Evolutionary conservation across 2,329 filamentous ascomycete species (phyloP).

Genomic region (Fusarium sacchari): DNA sequence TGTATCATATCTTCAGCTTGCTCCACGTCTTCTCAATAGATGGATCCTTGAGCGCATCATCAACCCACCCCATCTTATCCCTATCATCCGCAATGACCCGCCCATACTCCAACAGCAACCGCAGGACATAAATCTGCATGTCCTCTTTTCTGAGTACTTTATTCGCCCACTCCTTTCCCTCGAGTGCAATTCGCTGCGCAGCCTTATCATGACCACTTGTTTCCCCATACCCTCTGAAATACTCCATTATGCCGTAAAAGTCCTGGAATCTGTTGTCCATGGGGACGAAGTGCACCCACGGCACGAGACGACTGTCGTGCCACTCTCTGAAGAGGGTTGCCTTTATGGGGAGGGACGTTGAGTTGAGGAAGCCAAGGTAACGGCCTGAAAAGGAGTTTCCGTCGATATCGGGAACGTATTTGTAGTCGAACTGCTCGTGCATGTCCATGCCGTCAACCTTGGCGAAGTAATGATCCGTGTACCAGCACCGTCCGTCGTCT

Average conservation of each 20-base stretch:
- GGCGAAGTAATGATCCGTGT: constrained; percentile 59
- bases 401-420: constrained; percentile 81
- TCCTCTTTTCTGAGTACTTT: constrained; percentile 75
- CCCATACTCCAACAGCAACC: constrained; percentile 72
- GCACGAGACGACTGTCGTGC: constrained; percentile 78
- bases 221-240: constrained; percentile 72
- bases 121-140: constrained; percentile 76
- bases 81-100: constrained; percentile 62
- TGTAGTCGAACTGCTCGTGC: constrained; percentile 67
- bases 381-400: constrained; percentile 77
- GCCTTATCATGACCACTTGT: constrained; percentile 62
- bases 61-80: constrained; percentile 65
- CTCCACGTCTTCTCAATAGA: constrained; percentile 47
- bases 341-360: constrained; percentile 78
- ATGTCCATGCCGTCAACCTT: constrained; percentile 54
- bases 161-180: constrained; percentile 75
- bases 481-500: constrained; percentile 55
- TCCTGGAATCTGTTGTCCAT: constrained; percentile 80
- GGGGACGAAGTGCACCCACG: constrained; percentile 85
- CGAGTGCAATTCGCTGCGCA: constrained; percentile 71
- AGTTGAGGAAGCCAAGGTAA: constrained; percentile 75
- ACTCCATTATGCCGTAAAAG: constrained; percentile 77
- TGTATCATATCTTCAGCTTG: constrained; percentile 37
- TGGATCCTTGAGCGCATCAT: constrained; percentile 55
- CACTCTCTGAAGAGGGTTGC: constrained; percentile 82